Evolutionary conservation across 2,329 filamentous ascomycete genomes (phyloP).

Genomic region (Pseudogymnoascus sp.): DNA sequence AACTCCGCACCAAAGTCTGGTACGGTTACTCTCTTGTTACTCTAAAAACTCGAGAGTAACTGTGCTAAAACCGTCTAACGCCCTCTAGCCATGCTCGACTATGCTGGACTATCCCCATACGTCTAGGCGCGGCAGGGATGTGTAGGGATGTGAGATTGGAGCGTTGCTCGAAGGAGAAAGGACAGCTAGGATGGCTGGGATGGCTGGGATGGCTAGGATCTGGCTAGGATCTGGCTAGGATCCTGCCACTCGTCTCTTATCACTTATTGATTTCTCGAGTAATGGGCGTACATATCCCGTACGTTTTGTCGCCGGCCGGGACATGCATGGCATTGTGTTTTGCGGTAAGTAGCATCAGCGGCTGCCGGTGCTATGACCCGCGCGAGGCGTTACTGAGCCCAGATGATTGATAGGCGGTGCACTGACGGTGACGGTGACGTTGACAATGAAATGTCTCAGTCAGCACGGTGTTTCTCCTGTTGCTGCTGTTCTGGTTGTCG

Average conservation of each 20-base stretch:
- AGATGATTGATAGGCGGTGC: not conserved
- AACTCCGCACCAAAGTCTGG: constrained; percentile 4
- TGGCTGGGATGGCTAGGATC: too few species aligned
- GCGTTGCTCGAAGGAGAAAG: not conserved
- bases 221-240: not conserved
- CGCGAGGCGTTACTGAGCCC: not conserved
- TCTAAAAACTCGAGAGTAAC: too few species aligned
- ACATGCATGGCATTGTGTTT: constrained; percentile 5
- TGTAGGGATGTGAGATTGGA: not conserved
- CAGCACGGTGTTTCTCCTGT: not conserved
- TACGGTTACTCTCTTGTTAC: not conserved
- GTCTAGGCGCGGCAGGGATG: not conserved
- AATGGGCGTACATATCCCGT: not conserved
- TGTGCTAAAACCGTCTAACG: not conserved
- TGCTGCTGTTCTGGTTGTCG: not conserved
- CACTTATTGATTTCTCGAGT: constrained; percentile 6
- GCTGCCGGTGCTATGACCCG: not conserved
- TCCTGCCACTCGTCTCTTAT: not conserved
- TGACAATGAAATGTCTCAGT: too few species aligned
- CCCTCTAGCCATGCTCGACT: not conserved
- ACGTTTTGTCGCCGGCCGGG: not conserved
- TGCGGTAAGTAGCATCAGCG: not conserved
- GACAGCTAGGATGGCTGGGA: not conserved
- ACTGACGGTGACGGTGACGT: not conserved
- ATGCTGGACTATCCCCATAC: not conserved